Base-by-base conservation (phyloP, 164 flowering plant species). In the Buxus sempervirens region DNA sequence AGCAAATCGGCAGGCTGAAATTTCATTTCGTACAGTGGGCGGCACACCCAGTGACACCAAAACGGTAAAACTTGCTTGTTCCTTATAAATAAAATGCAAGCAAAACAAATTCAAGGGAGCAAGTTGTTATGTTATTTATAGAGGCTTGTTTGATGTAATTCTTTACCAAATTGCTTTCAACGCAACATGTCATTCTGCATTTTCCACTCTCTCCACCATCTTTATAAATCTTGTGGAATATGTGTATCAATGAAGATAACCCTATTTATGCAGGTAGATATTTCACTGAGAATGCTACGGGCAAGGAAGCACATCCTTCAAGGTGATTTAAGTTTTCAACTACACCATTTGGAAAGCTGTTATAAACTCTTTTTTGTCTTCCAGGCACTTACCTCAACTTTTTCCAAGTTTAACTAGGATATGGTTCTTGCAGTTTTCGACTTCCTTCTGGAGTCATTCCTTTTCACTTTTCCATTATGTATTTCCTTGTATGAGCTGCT, bases 241-340 rank as follows among this genome's bases (percentile, higher is more conserved):
- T 45, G 16, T 10, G 13, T 10, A 7, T 23, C 23, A 16, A 12
- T 70, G 58, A 70, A 58, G 63, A 64, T 24, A 22, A 21, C 54
- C 41, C 42, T 61, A 64, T 51, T 59, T 56, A 24, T 81, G 77
- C 83, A 94, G 98, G 98, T 91, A 58, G 96, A 91, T 62, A 81
- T 86, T 53, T 90, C 98, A 26, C 69, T 91, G 68, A 90, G 79
- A 79, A 76, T 94, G 80, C 85, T 91, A 24, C 88, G 81, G 83
- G 93, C 85, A 36, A 97, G 98, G 76, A 94, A 94, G 76, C 97
- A 94, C 79, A 97, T 94, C 13, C 83, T 94, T 70, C 98, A 94
- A 90, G 98, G 98, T 93, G 68, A 81, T 63, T 63, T 55, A 36
- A 27, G 60, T 32, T 57, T 58, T 22, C 25, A 60, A 26, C n/a